Base-by-base conservation (phyloP, 2,329 filamentous ascomycete genomes). In the Podosphaera leucotricha region DNA sequence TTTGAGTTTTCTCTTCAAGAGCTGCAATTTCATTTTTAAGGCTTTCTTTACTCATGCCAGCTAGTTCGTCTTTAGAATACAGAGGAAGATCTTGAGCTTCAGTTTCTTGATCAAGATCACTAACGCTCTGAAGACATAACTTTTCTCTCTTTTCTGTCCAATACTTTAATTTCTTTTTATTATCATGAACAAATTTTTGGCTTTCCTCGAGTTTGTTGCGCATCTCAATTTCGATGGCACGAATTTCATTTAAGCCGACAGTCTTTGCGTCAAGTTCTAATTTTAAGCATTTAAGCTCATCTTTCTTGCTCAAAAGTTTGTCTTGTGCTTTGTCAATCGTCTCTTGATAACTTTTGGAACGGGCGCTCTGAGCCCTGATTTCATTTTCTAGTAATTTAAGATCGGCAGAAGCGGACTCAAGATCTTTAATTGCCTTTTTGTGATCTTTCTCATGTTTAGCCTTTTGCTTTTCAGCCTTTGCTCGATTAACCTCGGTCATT, bases 121-220 rank as follows among this genome's bases (percentile, higher is more conserved):
- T 75, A 46, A 92, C 69, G 52, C 86, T 85, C 53, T 94, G 85
- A 33, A 95, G 65, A 2, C 70, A 63, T 21, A 98, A 71, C 64
- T 93, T 95, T 43, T 70, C 68, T 7, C 92, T 66, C 64, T 95
- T 94, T 47, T 93, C 83, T 44, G 85, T 67, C 85, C 86, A 95
- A 64, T 93, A 83, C 33, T 69, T 71, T 36, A 81, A 70, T 47
- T 81, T 76, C 61, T 82, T 86, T 59, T 92, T 77, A 60, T 92
- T 93, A 56, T 95, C 87, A 0, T 65, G 62, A 13, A 95, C 70
- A 8, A 78, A 73, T 63, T 98, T 98, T 52, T 93, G 81, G 59
- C 87, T 90, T 57, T 95, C 87, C 57, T 95, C 90, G 1, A 98
- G 76, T 64, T 92, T 92, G 62, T 95, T 95, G 49, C 82, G 80